Evolutionary conservation across 345 rosid species (phyloP).

Genomic region (Sonneratia alba): DNA sequence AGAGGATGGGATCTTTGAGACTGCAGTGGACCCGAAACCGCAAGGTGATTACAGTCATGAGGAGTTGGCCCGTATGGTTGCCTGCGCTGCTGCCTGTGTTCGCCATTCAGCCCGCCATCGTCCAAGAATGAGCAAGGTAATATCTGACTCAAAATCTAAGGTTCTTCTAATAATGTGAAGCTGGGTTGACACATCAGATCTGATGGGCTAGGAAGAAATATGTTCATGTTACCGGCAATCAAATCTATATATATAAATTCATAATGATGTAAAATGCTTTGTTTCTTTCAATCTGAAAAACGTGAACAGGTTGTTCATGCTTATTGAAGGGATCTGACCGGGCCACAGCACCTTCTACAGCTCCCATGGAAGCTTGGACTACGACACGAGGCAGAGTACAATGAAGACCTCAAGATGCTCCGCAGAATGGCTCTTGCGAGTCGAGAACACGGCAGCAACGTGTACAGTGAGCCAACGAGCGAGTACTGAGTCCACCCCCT

Average conservation of each 20-base stretch:
- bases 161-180: background rate
- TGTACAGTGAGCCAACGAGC: conserved; percentile 56
- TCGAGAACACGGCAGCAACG: conserved; percentile 64
- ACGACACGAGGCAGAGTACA: conserved; percentile 64
- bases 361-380: conserved; percentile 66
- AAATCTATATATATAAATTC: background rate
- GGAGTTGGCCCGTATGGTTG: conserved; percentile 76
- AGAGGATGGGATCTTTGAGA: conserved; percentile 51
- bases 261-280: background rate
- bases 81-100: conserved; percentile 80
- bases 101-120: conserved; percentile 85
- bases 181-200: background rate
- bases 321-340: conserved; percentile 58
- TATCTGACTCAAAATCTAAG: no score
- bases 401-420: conserved; percentile 66
- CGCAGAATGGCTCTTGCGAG: conserved; percentile 55
- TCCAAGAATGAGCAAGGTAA: conserved; percentile 87
- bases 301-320: conserved; percentile 61
- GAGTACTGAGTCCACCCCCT: conserved; percentile 69
- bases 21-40: conserved; percentile 51
- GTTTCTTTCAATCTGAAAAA: background rate
- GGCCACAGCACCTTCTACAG: conserved; percentile 49
- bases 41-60: conserved; percentile 42
- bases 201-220: no score
- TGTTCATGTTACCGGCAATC: no score